phyloP scores from a whole-genome alignment of 2,329 filamentous ascomycete genomes.

The Fusarium tupiense region DNA sequence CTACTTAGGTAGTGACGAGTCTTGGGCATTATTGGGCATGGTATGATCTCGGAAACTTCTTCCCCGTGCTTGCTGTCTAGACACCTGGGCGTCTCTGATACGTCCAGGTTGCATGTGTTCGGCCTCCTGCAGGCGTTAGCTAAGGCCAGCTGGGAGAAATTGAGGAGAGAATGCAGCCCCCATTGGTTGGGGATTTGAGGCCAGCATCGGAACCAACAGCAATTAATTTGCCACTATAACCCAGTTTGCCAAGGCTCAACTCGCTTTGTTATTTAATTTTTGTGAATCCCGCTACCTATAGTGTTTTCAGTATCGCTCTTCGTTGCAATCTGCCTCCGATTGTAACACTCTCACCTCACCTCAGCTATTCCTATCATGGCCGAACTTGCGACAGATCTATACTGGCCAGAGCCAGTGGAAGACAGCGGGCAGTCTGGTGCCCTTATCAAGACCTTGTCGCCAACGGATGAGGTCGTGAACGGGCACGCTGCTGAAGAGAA shows the following conservation, averaged over 20 bases:
- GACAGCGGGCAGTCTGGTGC: fast-evolving
- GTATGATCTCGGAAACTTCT: no score
- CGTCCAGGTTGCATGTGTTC: neutral
- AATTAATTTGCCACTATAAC: neutral
- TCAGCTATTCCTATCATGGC: neutral
- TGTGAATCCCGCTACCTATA: neutral
- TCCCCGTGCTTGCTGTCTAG: fast-evolving
- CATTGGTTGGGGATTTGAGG: neutral
- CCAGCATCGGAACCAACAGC: neutral
- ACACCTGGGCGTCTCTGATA: neutral
- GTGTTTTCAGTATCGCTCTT: fast-evolving
- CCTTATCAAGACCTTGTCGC: fast-evolving
- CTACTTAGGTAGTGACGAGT: neutral
- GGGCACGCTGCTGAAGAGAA: fast-evolving
- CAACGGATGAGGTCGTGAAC: fast-evolving
- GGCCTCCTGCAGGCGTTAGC: neutral
- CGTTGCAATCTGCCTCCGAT: fast-evolving
- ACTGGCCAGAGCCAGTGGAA: fast-evolving
- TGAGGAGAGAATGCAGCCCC: fast-evolving
- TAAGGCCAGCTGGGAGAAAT: neutral
- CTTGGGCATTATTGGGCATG: neutral
- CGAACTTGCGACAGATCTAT: neutral
- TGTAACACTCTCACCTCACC: fast-evolving
- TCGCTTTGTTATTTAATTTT: fast-evolving
- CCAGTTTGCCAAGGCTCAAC: fast-evolving